phyloP scores from a whole-genome alignment of 2,329 filamentous ascomycete species.

The Torrubiella hemipterigena region DNA sequence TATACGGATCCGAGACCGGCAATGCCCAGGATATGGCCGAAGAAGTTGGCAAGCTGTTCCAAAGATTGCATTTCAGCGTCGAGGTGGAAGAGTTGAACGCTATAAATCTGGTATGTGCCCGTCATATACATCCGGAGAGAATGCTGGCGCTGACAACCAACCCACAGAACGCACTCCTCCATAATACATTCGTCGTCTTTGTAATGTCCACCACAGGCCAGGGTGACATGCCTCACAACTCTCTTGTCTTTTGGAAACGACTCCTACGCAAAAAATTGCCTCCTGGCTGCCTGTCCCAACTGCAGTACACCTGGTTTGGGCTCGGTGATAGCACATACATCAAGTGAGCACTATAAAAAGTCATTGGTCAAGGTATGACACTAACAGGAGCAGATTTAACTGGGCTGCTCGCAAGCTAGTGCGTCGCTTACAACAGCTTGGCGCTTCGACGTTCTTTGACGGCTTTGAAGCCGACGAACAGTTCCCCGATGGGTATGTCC shows the following conservation, averaged over 20 bases:
- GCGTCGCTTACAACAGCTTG: constrained; percentile 72
- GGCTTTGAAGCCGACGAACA: constrained; percentile 87
- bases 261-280: constrained; percentile 69
- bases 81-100: constrained; percentile 67
- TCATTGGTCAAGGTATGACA: neutral
- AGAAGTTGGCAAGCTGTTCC: constrained; percentile 62
- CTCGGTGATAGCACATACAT: constrained; percentile 90
- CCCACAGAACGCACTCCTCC: constrained; percentile 36
- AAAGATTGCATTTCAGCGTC: constrained; percentile 69
- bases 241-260: constrained; percentile 71
- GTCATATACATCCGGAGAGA: constrained; percentile 1
- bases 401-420: constrained; percentile 83
- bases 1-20: constrained; percentile 92
- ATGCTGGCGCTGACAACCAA: constrained; percentile 4
- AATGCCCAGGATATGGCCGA: constrained; percentile 86
- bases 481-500: constrained; percentile 74
- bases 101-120: constrained; percentile 55
- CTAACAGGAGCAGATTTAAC: constrained; percentile 55
- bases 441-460: constrained; percentile 63
- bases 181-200: constrained; percentile 56
- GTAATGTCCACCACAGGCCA: constrained; percentile 88
- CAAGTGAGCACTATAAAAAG: constrained; percentile 43
- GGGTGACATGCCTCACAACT: constrained; percentile 82
- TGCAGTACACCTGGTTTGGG: constrained; percentile 78
- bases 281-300: constrained; percentile 51